phyloP scores from a whole-genome alignment of 2,329 filamentous ascomycete genomes.

The Beauveria varroae region DNA sequence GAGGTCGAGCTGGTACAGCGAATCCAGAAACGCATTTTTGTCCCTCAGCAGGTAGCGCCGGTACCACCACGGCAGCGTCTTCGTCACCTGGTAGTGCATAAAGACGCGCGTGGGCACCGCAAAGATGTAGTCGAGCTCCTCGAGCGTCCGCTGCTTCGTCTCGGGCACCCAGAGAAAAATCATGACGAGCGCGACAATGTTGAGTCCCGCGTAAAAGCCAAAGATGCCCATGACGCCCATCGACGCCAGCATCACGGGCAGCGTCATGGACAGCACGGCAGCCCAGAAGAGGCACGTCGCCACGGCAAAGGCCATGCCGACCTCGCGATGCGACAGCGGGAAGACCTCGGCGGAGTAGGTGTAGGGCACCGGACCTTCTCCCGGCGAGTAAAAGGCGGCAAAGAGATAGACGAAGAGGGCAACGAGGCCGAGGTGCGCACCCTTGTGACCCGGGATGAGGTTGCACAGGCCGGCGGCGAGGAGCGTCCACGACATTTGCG shows the following conservation, averaged over 20 bases:
- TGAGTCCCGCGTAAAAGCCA: constrained; percentile 47
- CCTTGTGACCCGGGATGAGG: constrained; percentile 34
- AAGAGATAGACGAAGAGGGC: constrained; percentile 51
- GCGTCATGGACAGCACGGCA: constrained; percentile 54
- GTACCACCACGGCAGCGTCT: constrained; percentile 53
- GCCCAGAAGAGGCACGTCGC: constrained; percentile 57
- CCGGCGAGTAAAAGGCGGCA: constrained; percentile 41
- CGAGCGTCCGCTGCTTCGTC: constrained; percentile 48
- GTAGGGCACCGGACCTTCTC: constrained; percentile 60
- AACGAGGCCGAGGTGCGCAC: constrained; percentile 36
- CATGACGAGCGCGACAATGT: constrained; percentile 45
- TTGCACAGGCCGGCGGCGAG: constrained; percentile 41
- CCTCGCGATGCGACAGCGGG: constrained; percentile 61
- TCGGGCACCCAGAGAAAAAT: constrained; percentile 52
- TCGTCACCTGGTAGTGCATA: constrained; percentile 48
- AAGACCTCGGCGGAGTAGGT: constrained; percentile 64
- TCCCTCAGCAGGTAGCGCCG: constrained; percentile 48
- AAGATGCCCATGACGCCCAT: constrained; percentile 43
- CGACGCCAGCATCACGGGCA: constrained; percentile 46
- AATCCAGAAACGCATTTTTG: constrained; percentile 33
- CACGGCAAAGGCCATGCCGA: constrained; percentile 64
- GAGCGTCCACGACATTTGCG: constrained; percentile 35
- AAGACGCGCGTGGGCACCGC: constrained; percentile 52
- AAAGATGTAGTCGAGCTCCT: constrained; percentile 53
- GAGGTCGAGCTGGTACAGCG: constrained; percentile 35